Base-by-base conservation (phyloP, 129 eudicot species). In the Flaveria bidentis region DNA sequence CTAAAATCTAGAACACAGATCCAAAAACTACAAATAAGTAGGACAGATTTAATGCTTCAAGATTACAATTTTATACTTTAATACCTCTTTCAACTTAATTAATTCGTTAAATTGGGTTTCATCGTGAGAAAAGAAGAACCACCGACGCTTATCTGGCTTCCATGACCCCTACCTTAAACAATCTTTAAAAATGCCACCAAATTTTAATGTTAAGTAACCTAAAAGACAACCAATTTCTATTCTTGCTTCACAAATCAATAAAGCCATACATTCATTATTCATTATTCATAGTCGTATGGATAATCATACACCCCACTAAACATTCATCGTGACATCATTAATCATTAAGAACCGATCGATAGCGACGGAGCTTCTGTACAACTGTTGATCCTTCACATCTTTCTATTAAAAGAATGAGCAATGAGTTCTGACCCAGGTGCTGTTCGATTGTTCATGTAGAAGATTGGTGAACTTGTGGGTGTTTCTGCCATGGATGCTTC, bases 61-160 rank as follows among this genome's bases (percentile, higher is more conserved):
- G 14, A 45, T 45, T 45, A 45, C 14, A 45, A 49, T 14, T 47
- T 14, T 49, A 49, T 14, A 14, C 53, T 49, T 49, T 49, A 49
- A 13, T 49, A 49, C 53, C 14, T 14, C 14, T 45, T 49, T 49
- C 3, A 49, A 49, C 53, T 49, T 49, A 36, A 14, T 4, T 13
- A 49, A 49, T 49, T 49, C n/a, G 53, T 49, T 49, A 14, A 49
- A 73, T 57, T 74, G 23, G 69, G 57, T 15, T 67, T 18, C 7
- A 56, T 74, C 15, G n/a, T 20, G 47, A 11, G 13, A 44, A 69
- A 58, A 71, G 6, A 26, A n/a, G 15, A 11, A 13, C 46, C 78
- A 72, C 83, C 83, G 83, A 79, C 84, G 49, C 52, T 73, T 57
- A 72, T 63, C 67, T 53, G 74, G 39, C 70, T 55, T 80, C 84